Percentiles rank a stretch among this genome's conserved stretches.
These are phyloP conservation scores for Leucocoprinus sp. DNA, from an alignment of 768 basidiomycete genomes.

Conservation along the genomic window DNA sequence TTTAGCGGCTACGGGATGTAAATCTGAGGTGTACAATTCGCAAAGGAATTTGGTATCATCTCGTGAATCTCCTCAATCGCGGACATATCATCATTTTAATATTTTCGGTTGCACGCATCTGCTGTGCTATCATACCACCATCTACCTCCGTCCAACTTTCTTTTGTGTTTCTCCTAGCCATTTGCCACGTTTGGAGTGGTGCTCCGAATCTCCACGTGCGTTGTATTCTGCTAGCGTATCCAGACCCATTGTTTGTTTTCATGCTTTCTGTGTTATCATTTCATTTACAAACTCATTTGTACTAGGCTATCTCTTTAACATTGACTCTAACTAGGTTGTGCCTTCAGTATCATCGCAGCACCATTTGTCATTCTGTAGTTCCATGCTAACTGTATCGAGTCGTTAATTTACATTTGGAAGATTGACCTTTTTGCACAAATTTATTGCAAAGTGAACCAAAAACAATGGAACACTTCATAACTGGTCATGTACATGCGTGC, in stretches of 20 bases:
- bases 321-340: slow-evolving; percentile 48
- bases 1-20: slow-evolving; percentile 84
- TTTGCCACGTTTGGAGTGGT: slow-evolving; percentile 29
- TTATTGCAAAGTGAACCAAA: too few species aligned
- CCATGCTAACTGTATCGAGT: slow-evolving; percentile 50
- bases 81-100: slow-evolving; percentile 36
- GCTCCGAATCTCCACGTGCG: slow-evolving; percentile 37
- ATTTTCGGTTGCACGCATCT: slow-evolving; percentile 15
- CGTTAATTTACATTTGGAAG: slow-evolving; percentile 29
- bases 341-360: slow-evolving; percentile 56
- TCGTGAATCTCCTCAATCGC: slow-evolving; percentile 13
- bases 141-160: slow-evolving; percentile 34
- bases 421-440: slow-evolving; percentile 4
- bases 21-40: slow-evolving; percentile 22
- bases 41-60: slow-evolving; percentile 17
- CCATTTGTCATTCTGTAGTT: slow-evolving; percentile 69
- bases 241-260: slow-evolving; percentile 42
- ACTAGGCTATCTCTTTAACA: slow-evolving; percentile 47
- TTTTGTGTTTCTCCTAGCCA: slow-evolving; percentile 30
- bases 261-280: slow-evolving; percentile 40
- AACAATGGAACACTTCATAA: too few species aligned
- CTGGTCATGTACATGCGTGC: background rate
- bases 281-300: slow-evolving; percentile 42
- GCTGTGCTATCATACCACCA: slow-evolving; percentile 29
- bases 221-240: slow-evolving; percentile 69